These are phyloP conservation scores for Ophiosphaerella narmari DNA, from an alignment of 2,329 filamentous ascomycete species.

Conservation along the genomic window DNA sequence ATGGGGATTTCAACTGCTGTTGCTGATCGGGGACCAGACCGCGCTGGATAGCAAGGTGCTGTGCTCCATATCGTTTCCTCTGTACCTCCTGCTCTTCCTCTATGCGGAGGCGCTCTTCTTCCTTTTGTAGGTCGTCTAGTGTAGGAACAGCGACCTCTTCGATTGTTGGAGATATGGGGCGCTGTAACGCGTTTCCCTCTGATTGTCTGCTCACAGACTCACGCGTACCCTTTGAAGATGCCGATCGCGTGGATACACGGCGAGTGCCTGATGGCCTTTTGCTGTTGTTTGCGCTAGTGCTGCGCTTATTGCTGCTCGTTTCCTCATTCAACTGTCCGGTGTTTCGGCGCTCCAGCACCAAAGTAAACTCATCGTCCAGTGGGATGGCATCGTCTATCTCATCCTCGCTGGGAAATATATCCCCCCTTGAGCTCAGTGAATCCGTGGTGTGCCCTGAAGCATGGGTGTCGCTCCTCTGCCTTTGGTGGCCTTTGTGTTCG, in stretches of 20 bases:
- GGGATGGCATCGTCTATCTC: slow-evolving; percentile 88
- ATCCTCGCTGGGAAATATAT: slow-evolving; percentile 89
- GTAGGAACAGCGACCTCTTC: slow-evolving; percentile 48
- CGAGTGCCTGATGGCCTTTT: slow-evolving; percentile 55
- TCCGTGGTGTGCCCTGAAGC: slow-evolving; percentile 82
- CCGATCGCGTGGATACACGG: slow-evolving; percentile 51
- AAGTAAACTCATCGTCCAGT: slow-evolving; percentile 88
- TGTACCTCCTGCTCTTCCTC: slow-evolving; percentile 63
- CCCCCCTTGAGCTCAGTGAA: slow-evolving; percentile 83
- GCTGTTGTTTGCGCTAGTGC: slow-evolving; percentile 48
- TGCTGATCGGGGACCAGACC: slow-evolving; percentile 51
- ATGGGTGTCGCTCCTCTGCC: slow-evolving; percentile 76
- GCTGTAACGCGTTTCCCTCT: slow-evolving; percentile 25
- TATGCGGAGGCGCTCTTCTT: slow-evolving; percentile 59
- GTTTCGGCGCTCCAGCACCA: slow-evolving; percentile 75
- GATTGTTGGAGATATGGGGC: slow-evolving; percentile 29
- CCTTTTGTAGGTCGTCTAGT: slow-evolving; percentile 59
- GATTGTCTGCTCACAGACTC: slow-evolving; percentile 24
- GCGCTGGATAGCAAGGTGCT: slow-evolving; percentile 58
- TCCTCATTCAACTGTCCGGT: slow-evolving; percentile 66
- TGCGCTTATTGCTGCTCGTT: slow-evolving; percentile 69
- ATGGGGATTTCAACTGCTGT: slow-evolving; percentile 18
- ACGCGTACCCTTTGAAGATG: slow-evolving; percentile 52
- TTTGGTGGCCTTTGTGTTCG: slow-evolving; percentile 46
- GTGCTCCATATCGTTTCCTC: slow-evolving; percentile 59